Conservation (phyloP, 352 stramenopile genomes). For the Globisporangium spinosum region DNA sequence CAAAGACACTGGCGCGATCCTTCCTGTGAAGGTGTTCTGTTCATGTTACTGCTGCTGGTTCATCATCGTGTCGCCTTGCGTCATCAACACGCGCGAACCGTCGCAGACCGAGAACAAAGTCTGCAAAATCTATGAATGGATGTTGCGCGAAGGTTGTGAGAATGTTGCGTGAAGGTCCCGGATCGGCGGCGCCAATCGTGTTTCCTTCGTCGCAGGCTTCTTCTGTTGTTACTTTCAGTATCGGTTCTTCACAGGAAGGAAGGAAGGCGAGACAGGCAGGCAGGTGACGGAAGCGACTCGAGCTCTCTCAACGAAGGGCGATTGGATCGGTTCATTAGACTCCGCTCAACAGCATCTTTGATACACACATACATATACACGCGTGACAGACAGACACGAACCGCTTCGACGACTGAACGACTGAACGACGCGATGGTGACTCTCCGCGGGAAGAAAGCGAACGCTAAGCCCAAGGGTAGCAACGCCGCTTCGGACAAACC, state of each 20-base stretch:
- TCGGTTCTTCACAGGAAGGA: slow-evolving; percentile 1
- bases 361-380: neutral
- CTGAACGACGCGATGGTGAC: slow-evolving; percentile 45
- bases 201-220: neutral
- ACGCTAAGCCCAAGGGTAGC: slow-evolving; percentile 58
- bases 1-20: neutral
- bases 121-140: neutral
- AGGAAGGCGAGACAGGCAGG: neutral
- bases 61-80: neutral
- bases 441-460: slow-evolving; percentile 70
- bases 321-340: neutral
- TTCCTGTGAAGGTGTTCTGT: neutral
- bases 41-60: neutral
- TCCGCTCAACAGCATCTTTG: neutral
- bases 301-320: neutral
- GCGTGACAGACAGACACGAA: neutral
- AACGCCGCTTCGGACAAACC: slow-evolving; percentile 31
- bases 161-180: slow-evolving; percentile 10
- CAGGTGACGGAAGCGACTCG: neutral
- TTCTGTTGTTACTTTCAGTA: slow-evolving; percentile 3
- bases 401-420: neutral
- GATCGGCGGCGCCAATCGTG: slow-evolving; percentile 12
- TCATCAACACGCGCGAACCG: slow-evolving; percentile 7
- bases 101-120: neutral
- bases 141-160: slow-evolving; percentile 11